A percentile compares a stretch with the other conserved stretches of the same genome.
Conservation (phyloP, 305 asterid species). For the Solanum hybrid region DNA sequence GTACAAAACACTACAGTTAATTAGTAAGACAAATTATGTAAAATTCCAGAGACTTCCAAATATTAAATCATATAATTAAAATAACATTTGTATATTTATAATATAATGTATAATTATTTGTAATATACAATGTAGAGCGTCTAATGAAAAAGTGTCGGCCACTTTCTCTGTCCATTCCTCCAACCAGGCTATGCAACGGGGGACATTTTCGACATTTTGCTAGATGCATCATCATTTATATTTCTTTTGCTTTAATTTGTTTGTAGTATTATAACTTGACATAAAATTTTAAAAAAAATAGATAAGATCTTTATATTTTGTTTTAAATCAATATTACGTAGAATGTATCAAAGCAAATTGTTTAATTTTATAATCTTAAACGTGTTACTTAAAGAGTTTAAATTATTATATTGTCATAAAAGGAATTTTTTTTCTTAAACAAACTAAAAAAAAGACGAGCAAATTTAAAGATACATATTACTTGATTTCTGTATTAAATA, state of each 20-base stretch:
- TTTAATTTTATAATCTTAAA: too few relatives aligned
- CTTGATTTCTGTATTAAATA: neutral
- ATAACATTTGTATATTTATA: too few relatives aligned
- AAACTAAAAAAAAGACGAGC: neutral
- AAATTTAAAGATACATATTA: neutral
- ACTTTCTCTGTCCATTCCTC: neutral
- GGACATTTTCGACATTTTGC: neutral
- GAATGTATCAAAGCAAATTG: too few relatives aligned
- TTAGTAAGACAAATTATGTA: too few relatives aligned
- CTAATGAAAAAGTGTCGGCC: neutral
- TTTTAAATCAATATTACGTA: too few relatives aligned
- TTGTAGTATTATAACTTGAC: neutral
- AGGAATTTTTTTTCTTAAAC: neutral
- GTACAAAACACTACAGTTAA: neutral
- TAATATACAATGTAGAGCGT: neutral
- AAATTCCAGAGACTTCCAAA: neutral
- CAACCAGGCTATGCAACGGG: neutral
- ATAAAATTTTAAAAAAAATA: accelerated
- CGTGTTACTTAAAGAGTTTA: neutral
- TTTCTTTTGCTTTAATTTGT: too few relatives aligned
- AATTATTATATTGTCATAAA: neutral
- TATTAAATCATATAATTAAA: too few relatives aligned
- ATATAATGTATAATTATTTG: neutral
- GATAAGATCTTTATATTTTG: too few relatives aligned
- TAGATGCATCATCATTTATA: neutral